Evolutionary conservation across 208 protist genomes (phyloP).

Genomic region (Leishmania martiniquensis): DNA sequence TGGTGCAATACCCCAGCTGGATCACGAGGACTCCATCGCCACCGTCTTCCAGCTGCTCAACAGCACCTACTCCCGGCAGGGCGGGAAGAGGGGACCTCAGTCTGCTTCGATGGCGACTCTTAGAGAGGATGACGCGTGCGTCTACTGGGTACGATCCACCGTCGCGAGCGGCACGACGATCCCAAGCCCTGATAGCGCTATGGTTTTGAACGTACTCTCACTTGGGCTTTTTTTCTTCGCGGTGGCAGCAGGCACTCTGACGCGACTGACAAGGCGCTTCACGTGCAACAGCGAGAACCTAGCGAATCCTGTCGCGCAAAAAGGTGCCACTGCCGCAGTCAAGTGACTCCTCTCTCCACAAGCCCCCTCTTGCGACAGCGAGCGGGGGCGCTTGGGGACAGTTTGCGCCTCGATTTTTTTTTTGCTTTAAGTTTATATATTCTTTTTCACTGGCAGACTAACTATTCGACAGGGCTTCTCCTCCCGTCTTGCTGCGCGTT

Average conservation of each 20-base stretch:
- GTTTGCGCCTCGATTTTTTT: not conserved
- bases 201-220: slow-evolving; percentile 78
- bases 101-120: not conserved
- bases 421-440: not conserved
- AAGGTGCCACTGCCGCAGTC: not conserved
- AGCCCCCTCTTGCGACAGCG: too few species aligned
- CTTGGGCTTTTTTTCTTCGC: slow-evolving; percentile 53
- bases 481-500: not conserved
- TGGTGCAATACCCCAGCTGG: slow-evolving; percentile 31
- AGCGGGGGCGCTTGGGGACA: too few species aligned
- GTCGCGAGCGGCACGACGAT: slow-evolving; percentile 63
- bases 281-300: slow-evolving; percentile 22
- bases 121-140: slow-evolving; percentile 8
- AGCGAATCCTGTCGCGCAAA: not conserved
- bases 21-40: slow-evolving; percentile 44
- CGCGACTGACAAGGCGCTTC: slow-evolving; percentile 34
- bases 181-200: slow-evolving; percentile 73
- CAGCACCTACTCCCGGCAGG: slow-evolving; percentile 4
- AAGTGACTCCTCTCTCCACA: not conserved
- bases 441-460: not conserved
- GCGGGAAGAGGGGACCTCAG: not conserved
- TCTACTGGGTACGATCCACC: slow-evolving; percentile 54
- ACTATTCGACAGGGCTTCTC: not conserved
- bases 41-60: slow-evolving; percentile 29
- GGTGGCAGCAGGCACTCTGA: slow-evolving; percentile 35